Base-by-base conservation (phyloP, 257 asterid species). In the Solanum infundibuliforme region DNA sequence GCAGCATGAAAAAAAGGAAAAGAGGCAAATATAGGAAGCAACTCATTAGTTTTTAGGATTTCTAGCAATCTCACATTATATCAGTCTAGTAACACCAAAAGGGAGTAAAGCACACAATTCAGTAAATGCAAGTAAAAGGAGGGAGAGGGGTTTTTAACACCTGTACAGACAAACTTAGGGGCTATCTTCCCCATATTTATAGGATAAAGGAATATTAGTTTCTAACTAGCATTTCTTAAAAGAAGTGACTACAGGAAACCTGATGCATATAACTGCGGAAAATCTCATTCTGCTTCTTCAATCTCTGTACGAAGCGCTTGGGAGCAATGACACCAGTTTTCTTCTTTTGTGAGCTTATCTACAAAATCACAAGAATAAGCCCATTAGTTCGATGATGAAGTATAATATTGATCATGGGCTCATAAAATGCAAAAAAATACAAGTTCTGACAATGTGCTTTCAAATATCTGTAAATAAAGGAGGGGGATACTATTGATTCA, bases 201-300 rank as follows among this genome's bases (percentile, higher is more conserved):
- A 27, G 66, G 36, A 81, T 16, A 12, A 29, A 46, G 41, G 68
- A 52, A 48, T 81, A 81, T 81, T 81, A 81, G 85, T 48, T 43
- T 81, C 68, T 48, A 48, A 81, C 66, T 48, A 81, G 29, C 85
- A 81, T 81, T 29, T 81, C 25, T 62, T 29, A 48, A 48, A 81
- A 81, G 11, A 81, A 48, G 85, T 81, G 29, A 81, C 41, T 31
- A 87, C 48, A 81, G 68, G 91, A 90, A 89, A 96, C 99, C 98
- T 96, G 99, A 89, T 96, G 99, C 99, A 96, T 96, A 87, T 93
- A 95, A 90, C 99, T 94, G 88, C 99, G 99, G 73, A 96, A 96
- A 84, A 94, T 92, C 87, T 96, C 99, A 89, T 95, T 93, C 91
- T 95, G 98, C 93, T 94, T 96, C 92, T 92, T 95, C 91, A 96